Evolutionary conservation across 2,329 filamentous ascomycete species (phyloP), one percentile per base, ranked within the genome.

Genomic region (Trichoderma koningiopsis): DNA sequence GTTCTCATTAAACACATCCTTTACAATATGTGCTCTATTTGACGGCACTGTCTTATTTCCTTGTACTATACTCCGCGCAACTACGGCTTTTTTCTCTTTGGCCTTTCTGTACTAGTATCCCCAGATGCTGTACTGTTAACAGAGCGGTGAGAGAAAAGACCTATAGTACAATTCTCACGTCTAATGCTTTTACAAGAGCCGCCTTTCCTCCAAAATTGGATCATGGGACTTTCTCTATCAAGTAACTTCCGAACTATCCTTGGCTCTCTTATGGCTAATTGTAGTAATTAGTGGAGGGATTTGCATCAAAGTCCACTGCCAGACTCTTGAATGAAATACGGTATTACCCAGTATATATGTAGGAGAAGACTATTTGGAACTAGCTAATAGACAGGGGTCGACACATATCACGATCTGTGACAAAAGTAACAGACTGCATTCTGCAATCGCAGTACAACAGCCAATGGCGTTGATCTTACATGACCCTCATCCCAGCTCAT

Each of bases 81-180:
- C 37, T 31, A 14, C 16, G 0, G 4, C 22, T 31, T 2, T 40
- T 13, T 55, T 37, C 52, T 47, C n/a, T 16, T 35, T 13, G 22
- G 11, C 33, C 5, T 29, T 3, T 37, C 52, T 43, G 40, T 52
- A 56, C n/a, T 43, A 19, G 27, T 27, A 27, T 37, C 16, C 31
- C 13, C 5, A 33, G 16, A 40, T 35, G 19, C 61, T 3, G 49
- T 27, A n/a, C 13, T 27, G 33, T 35, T 43, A 22, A 64, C 10
- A 3, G 43, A 56, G 49, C 61, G 33, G 49, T 64, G 47, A 64
- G 55, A 63, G 22, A 64, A 27, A 16, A 64, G 14, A 49, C 37
- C 3, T 22, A 33, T 2, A 27, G 27, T 56, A 29, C 4, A 13
- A 49, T 2, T 22, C n/a, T 22, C 10, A 11, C 43, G 1, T n/a